A percentile compares a stretch with the other conserved stretches of the same genome.
These are phyloP conservation scores for Fusarium pseudonygamai DNA, from an alignment of 2,329 filamentous ascomycete species.

Conservation along the genomic window DNA sequence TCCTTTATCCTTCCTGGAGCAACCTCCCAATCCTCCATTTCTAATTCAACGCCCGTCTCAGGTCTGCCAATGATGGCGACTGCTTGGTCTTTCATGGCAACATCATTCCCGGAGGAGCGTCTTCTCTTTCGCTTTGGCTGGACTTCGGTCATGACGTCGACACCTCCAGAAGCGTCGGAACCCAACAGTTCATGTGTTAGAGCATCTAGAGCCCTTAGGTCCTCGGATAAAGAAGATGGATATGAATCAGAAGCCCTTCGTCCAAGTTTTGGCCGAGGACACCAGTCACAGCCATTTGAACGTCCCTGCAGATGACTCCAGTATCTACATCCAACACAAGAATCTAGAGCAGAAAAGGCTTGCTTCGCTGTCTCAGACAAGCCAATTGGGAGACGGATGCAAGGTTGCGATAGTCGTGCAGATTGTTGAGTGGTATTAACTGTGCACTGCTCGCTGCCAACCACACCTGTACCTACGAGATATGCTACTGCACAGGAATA, in stretches of 20 bases:
- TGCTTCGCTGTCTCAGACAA: conserved; percentile 30
- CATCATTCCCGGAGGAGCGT: neutral
- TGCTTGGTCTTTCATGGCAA: neutral
- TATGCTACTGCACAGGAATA: conserved; percentile 48
- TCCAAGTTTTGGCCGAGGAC: neutral
- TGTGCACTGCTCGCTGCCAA: conserved; percentile 30
- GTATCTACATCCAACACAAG: conserved; percentile 49
- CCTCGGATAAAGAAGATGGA: no score
- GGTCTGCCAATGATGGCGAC: neutral
- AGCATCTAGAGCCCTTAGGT: no score
- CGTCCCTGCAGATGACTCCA: conserved; percentile 37
- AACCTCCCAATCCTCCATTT: conserved; percentile 58
- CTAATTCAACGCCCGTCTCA: conserved; percentile 30
- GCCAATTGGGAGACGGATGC: conserved; percentile 40
- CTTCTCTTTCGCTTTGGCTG: neutral
- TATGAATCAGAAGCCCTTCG: neutral
- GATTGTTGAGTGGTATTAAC: conserved; percentile 12
- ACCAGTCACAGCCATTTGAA: conserved; percentile 43
- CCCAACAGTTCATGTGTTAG: no score
- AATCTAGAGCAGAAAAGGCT: conserved; percentile 30
- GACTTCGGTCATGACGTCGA: neutral
- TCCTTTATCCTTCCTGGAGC: conserved; percentile 54
- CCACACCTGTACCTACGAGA: conserved; percentile 43
- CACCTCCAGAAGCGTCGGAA: neutral
- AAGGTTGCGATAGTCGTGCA: conserved; percentile 40